Evolutionary conservation across 495 filamentous ascomycete genomes (phyloP).

Genomic region (Lasiosphaeriaceae sp.): DNA sequence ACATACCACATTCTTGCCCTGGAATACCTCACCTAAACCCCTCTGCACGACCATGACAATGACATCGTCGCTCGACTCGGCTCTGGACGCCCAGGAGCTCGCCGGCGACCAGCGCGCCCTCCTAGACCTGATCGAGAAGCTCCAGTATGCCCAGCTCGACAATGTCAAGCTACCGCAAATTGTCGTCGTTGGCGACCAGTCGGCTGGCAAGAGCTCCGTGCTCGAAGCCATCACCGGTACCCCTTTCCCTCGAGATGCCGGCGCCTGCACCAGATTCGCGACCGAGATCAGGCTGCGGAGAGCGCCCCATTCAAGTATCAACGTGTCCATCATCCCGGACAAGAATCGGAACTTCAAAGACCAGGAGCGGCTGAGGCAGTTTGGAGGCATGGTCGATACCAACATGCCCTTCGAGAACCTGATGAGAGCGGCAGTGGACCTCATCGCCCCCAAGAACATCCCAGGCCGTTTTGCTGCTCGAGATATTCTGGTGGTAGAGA

Average conservation of each 20-base stretch:
- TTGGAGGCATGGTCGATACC: constrained; percentile 33
- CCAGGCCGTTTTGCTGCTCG: constrained; percentile 36
- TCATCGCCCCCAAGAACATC: constrained; percentile 37
- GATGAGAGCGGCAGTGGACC: constrained; percentile 32
- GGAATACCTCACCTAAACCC: too few relatives aligned
- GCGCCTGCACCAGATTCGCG: constrained; percentile 64
- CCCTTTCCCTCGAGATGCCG: constrained; percentile 62
- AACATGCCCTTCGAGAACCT: constrained; percentile 31
- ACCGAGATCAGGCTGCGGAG: constrained; percentile 54
- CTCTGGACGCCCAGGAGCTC: constrained; percentile 33
- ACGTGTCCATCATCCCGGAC: constrained; percentile 51
- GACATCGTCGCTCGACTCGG: constrained; percentile 26
- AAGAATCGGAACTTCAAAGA: constrained; percentile 30
- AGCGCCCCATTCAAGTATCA: constrained; percentile 39
- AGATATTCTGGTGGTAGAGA: constrained; percentile 50
- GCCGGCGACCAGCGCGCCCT: constrained; percentile 33
- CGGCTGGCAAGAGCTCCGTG: constrained; percentile 69
- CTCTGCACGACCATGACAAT: constrained; percentile 1
- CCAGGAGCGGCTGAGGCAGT: constrained; percentile 40
- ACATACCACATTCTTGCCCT: too few relatives aligned
- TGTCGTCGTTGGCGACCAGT: constrained; percentile 71
- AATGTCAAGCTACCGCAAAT: constrained; percentile 60
- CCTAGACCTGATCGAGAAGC: constrained; percentile 38
- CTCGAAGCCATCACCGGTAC: constrained; percentile 70
- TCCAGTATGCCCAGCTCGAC: constrained; percentile 38